Evolutionary conservation across 306 rosid species (phyloP), one percentile per base, ranked within the genome.

Genomic region (Pterocarpus macrocarpus): DNA sequence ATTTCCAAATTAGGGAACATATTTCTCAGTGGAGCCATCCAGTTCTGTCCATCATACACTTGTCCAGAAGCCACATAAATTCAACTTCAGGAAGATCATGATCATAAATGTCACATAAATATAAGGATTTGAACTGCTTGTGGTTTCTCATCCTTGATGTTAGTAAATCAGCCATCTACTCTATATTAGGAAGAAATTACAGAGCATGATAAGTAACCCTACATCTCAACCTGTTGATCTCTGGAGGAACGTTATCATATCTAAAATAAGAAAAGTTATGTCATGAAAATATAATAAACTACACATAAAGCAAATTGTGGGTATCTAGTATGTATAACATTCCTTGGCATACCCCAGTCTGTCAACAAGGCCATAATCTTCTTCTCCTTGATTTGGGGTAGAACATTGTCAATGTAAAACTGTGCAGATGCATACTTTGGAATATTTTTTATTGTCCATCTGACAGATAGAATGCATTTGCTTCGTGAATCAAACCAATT

Each of bases 121-220:
- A 76, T 95, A 95, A 71, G 99, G 94, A 85, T 95, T 95, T 87
- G 98, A 93, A 80, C 75, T 84, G 82, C 92, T 94, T 22, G 98
- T 95, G 93, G 82, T 94, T 95, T 89, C 99, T 93, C 98, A 95
- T 95, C 84, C 99, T 95, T 71, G 97, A 92, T 44, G 96, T 96
- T 53, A 95, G 84, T 45, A 81, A 81, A 90, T 95, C 92, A 77
- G 99, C 97, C 99, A 95, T 95, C 73, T 88, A 86, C 87, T 95
- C 99, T 89, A 95, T 93, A 83, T 90, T 96, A 49, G 99, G 98
- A 85, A 95, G 99, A 90, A 93, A 95, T 84, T 95, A 93, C 74
- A 95, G 96, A 65, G 99, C 99, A 55, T 95, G 99, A 89, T 95
- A 95, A 89, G 93, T 95, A 35, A 95, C 99, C 86, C 99, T 90